Conservation (phyloP, 345 rosid genomes). For the Eucalyptus camaldulensis region DNA sequence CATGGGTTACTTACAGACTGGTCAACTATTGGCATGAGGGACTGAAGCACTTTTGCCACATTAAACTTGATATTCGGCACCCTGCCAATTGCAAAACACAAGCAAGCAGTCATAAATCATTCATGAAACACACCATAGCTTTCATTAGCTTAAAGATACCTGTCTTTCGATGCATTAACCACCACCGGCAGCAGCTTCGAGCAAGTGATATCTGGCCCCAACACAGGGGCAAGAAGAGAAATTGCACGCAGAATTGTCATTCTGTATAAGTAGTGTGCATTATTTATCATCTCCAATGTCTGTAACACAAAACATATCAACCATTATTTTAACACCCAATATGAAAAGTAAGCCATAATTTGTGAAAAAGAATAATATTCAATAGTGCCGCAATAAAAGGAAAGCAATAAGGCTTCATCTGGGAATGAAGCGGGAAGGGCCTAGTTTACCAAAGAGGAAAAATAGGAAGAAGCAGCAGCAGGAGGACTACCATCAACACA, state of each 20-base stretch:
- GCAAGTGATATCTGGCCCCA: conserved; percentile 85
- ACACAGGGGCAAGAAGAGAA: conserved; percentile 82
- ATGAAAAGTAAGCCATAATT: not conserved
- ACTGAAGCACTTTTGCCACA: conserved; percentile 90
- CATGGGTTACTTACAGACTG: conserved; percentile 46
- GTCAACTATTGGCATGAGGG: conserved; percentile 78
- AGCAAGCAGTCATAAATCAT: not conserved
- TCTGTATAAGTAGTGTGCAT: conserved; percentile 79
- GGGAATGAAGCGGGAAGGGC: not conserved
- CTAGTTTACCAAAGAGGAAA: not conserved
- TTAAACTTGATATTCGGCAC: conserved; percentile 95
- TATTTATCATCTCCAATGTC: conserved; percentile 74
- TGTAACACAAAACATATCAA: conserved; percentile 1
- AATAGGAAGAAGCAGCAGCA: not conserved
- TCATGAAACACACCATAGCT: not conserved
- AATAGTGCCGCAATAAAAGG: not conserved
- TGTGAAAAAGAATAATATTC: not conserved
- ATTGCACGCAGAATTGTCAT: conserved; percentile 73
- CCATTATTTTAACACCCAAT: not conserved
- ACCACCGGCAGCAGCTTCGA: conserved; percentile 70
- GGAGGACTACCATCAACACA: not conserved
- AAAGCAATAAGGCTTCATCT: not conserved
- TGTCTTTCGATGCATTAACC: conserved; percentile 70
- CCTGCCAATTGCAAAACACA: conserved; percentile 21
- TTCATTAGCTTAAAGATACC: conserved; percentile 16